Evolutionary conservation across 1,139 yeast species (phyloP).

Genomic region (Sugiyamaella neomexicana): DNA sequence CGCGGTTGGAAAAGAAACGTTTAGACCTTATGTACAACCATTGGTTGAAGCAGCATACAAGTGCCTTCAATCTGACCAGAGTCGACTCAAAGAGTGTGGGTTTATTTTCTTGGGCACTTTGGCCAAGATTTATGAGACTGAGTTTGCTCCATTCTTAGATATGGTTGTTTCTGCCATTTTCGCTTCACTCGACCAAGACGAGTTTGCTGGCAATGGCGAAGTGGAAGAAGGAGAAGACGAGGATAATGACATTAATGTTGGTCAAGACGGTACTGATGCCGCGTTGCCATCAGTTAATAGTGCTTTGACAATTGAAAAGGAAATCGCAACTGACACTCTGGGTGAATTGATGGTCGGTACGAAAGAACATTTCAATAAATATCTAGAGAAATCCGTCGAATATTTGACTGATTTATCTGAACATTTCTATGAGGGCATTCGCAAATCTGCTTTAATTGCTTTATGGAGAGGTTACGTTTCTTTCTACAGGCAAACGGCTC

Average conservation of each 20-base stretch:
- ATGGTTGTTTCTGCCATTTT: conserved; percentile 81
- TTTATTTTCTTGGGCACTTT: conserved; percentile 92
- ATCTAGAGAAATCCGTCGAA: conserved; percentile 68
- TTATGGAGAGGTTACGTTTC: conserved; percentile 83
- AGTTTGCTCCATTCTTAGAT: conserved; percentile 82
- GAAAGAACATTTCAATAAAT: conserved; percentile 74
- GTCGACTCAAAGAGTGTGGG: conserved; percentile 91
- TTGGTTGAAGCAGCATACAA: conserved; percentile 85
- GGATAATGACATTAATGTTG: conserved; percentile 36
- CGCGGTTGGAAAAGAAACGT: conserved; percentile 91
- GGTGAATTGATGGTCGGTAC: conserved; percentile 88
- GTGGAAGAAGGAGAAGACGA: conserved; percentile 41
- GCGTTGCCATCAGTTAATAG: conserved; percentile 81
- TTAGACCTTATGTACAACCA: conserved; percentile 83
- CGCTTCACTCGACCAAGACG: conserved; percentile 75
- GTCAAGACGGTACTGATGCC: conserved; percentile 36
- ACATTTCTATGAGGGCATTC: conserved; percentile 81
- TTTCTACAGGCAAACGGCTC: conserved; percentile 49
- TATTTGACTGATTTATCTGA: conserved; percentile 71
- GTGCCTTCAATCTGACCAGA: conserved; percentile 73
- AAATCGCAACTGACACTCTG: conserved; percentile 91
- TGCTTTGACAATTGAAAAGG: conserved; percentile 95
- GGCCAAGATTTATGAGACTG: conserved; percentile 92
- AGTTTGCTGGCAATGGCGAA: conserved; percentile 40
- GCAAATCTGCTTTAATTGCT: conserved; percentile 80